Evolutionary conservation across 306 rosid species (phyloP).

Genomic region (Pyrus bretschneideri): DNA sequence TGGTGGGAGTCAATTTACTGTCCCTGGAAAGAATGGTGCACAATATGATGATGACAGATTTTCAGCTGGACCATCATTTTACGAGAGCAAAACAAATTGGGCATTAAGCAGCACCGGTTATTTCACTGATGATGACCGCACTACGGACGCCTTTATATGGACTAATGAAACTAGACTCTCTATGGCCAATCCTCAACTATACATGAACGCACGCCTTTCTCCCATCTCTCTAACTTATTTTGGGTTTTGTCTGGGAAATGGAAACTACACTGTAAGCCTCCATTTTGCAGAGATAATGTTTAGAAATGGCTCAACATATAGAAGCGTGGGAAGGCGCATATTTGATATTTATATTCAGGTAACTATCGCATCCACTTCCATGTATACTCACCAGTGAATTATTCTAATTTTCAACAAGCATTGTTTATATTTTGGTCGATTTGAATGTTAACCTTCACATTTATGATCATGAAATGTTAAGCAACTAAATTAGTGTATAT

Average conservation of each 20-base stretch:
- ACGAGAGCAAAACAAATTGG: constrained; percentile 29
- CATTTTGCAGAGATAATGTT: constrained; percentile 40
- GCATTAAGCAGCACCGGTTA: constrained; percentile 48
- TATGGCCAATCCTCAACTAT: constrained; percentile 30
- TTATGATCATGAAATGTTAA: too few relatives aligned
- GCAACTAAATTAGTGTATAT: too few relatives aligned
- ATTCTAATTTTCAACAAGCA: too few relatives aligned
- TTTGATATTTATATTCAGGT: too few relatives aligned
- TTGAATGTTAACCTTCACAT: too few relatives aligned
- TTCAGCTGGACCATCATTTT: constrained; percentile 19
- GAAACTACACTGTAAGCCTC: constrained; percentile 32
- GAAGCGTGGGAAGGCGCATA: too few relatives aligned
- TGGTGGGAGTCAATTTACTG: constrained; percentile 36
- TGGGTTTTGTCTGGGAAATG: constrained; percentile 32
- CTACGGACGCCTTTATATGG: constrained; percentile 1
- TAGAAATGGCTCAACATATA: too few relatives aligned
- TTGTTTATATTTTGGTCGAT: too few relatives aligned
- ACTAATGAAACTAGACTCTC: constrained; percentile 25
- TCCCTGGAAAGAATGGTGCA: not conserved
- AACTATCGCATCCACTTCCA: too few relatives aligned
- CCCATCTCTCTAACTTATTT: constrained; percentile 46
- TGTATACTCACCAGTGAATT: too few relatives aligned
- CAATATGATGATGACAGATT: constrained; percentile 35
- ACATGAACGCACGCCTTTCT: constrained; percentile 58
- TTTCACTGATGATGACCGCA: constrained; percentile 22